Evolutionary conservation across 2,329 filamentous ascomycete species (phyloP).

Genomic region (Blastomyces gilchristii): DNA sequence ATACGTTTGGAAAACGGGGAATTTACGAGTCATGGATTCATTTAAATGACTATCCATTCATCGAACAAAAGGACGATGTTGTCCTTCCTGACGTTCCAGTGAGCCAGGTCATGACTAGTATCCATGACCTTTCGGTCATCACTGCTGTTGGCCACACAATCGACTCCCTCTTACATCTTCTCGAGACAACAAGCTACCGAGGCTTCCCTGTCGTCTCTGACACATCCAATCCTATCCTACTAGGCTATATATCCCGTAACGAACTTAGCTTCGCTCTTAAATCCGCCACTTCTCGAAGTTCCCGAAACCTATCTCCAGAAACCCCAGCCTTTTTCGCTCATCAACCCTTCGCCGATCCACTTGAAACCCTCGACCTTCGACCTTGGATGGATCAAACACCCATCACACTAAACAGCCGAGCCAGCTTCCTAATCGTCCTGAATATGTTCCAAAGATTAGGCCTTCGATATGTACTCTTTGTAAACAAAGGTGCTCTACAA

Average conservation of each 20-base stretch:
- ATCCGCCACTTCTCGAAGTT: conserved; percentile 42
- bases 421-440: conserved; percentile 72
- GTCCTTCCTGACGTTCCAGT: conserved; percentile 73
- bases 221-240: conserved; percentile 61
- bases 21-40: conserved; percentile 99
- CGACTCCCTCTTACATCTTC: conserved; percentile 57
- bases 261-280: conserved; percentile 76
- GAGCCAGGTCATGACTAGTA: conserved; percentile 81
- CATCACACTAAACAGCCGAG: conserved; percentile 70
- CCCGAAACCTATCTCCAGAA: conserved; percentile 49
- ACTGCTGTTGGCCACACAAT: conserved; percentile 84
- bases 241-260: conserved; percentile 88
- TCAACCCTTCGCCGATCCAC: conserved; percentile 68
- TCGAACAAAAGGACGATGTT: conserved; percentile 78
- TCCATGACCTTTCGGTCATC: conserved; percentile 82
- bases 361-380: conserved; percentile 69
- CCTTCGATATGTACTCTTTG: conserved; percentile 79
- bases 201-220: conserved; percentile 87
- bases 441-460: conserved; percentile 93
- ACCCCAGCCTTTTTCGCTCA: conserved; percentile 79
- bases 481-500: conserved; percentile 67
- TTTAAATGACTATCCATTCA: conserved; percentile 87
- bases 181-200: conserved; percentile 66
- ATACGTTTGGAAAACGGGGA: conserved; percentile 81
- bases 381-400: conserved; percentile 99